Base-by-base conservation (phyloP, 2,329 filamentous ascomycete genomes). In the Akanthomyces muscarius region DNA sequence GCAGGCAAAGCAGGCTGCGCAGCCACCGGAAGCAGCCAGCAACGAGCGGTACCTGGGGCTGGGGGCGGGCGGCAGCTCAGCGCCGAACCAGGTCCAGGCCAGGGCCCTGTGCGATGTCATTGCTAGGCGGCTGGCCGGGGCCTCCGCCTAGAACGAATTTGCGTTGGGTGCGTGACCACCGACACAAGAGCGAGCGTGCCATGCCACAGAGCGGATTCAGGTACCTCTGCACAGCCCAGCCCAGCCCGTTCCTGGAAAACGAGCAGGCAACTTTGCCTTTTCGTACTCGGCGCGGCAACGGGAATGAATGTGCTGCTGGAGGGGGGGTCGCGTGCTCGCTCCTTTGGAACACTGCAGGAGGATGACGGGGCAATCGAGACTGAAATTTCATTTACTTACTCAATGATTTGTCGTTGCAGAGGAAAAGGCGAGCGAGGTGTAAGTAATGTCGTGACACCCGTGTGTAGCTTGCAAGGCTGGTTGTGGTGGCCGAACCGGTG, bases 221-320 rank as follows among this genome's bases (percentile, higher is more conserved):
- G 58, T 54, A 61, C 58, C 57, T 61, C 50, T 45, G 58, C 58
- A 61, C 58, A 61, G 58, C 56, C 57, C 57, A 21, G 38, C 55
- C 18, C 54, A 57, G 41, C 51, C 52, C 36, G 48, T 58, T 25
- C 57, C 57, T 60, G 45, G 45, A 16, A 47, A 47, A 28, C 23
- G 8, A 58, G 44, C 16, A 21, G 10, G 38, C 38, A 41, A 4
- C 38, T 41, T 41, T 16, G 38, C 38, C 33, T 6, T 23, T 30
- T 30, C 44, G 44, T 58, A 58, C 42, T 58, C 55, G 55, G 41
- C 38, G 56, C 50, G 44, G 56, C 56, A 59, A 56, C 10, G 53
- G 16, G n/a, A 23, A 18, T 11, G n/a, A 23, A 18, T 11, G 33
- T 38, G n/a, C 14, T 41, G 30, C 28, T 30, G 4, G 4, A 30